Evolutionary conservation across 1,139 yeast species (phyloP).

Genomic region (Protomyces gravidus): DNA sequence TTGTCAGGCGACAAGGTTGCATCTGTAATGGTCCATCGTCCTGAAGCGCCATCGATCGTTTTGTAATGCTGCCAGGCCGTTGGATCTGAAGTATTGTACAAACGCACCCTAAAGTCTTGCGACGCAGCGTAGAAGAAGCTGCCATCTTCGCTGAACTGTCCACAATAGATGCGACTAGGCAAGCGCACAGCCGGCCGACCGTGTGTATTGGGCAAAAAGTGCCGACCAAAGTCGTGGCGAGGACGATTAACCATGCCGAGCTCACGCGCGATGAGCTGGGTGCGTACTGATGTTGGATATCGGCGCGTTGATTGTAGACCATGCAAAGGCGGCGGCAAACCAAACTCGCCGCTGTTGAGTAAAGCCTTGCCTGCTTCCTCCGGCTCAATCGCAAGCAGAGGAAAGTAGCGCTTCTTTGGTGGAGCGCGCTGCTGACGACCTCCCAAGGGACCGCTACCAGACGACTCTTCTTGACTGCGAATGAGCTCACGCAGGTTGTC

Average conservation of each 20-base stretch:
- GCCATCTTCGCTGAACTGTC: constrained; percentile 39
- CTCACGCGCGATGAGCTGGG: constrained; percentile 31
- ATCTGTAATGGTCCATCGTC: constrained; percentile 40
- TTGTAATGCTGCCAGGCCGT: constrained; percentile 32
- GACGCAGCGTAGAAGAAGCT: constrained; percentile 37
- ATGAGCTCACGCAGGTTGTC: not conserved
- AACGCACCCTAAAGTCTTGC: constrained; percentile 37
- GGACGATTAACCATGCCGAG: constrained; percentile 25
- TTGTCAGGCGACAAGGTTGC: constrained; percentile 37
- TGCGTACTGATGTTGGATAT: constrained; percentile 31
- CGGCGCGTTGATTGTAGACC: constrained; percentile 29
- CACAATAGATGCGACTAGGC: constrained; percentile 38
- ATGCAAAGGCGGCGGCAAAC: constrained; percentile 8
- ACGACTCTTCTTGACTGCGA: constrained; percentile 2
- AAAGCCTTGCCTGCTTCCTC: constrained; percentile 31
- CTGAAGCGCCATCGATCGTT: constrained; percentile 33
- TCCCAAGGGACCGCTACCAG: constrained; percentile 26
- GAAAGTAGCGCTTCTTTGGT: not conserved
- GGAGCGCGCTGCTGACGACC: not conserved
- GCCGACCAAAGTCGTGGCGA: constrained; percentile 28
- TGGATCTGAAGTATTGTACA: constrained; percentile 37
- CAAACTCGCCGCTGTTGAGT: constrained; percentile 34
- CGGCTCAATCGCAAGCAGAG: constrained; percentile 10
- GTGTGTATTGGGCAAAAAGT: constrained; percentile 32
- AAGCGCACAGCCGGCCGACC: constrained; percentile 30